Evolutionary conservation across 1,284 basidiomycete genomes (phyloP), one percentile per base, ranked within the genome.

Genomic region (Cystobasidium sp.): DNA sequence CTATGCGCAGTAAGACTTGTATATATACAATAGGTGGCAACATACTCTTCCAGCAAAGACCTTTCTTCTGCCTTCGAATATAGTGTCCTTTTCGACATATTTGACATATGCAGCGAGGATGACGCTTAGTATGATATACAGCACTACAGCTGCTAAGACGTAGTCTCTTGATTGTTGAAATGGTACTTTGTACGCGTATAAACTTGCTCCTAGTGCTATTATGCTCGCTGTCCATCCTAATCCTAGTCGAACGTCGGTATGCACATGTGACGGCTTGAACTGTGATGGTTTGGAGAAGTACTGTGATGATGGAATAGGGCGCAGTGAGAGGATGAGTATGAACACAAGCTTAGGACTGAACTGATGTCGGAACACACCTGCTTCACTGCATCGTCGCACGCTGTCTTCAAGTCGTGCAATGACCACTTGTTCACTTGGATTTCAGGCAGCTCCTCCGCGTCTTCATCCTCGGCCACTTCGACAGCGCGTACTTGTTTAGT

Each of bases 301-400:
- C 92, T 94, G 76, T 24, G 12, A 20, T n/a, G n/a, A n/a, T n/a
- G 43, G 10, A 9, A n/a, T 12, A 56, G 37, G 16, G 62, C 37
- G 64, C 18, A 46, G 6, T 63, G 9, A 8, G 18, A 22, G 20
- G 51, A 6, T 24, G 12, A 1, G 24, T n/a, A 16, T 16, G 2
- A 18, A 31, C 9, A 47, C n/a, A n/a, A n/a, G n/a, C n/a, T 49
- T 16, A 6, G 6, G 24, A 12, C 12, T 14, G 10, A 37, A 31
- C 16, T 5, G 20, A 9, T 10, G 55, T 8, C 39, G 46, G 37
- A 41, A 87, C 91, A 78, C 80, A 95, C 94, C 81, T 91, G 89
- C 83, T 92, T 93, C 76, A 96, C 84, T 51, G 90, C 90, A 84
- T 96, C 94, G 82, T 97, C 94, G 78, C 91, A 90, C 14, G 94